A percentile compares a stretch with the other conserved stretches of the same genome.
Conservation (phyloP, 352 stramenopile species). For the Halophytophthora batemanensis region DNA sequence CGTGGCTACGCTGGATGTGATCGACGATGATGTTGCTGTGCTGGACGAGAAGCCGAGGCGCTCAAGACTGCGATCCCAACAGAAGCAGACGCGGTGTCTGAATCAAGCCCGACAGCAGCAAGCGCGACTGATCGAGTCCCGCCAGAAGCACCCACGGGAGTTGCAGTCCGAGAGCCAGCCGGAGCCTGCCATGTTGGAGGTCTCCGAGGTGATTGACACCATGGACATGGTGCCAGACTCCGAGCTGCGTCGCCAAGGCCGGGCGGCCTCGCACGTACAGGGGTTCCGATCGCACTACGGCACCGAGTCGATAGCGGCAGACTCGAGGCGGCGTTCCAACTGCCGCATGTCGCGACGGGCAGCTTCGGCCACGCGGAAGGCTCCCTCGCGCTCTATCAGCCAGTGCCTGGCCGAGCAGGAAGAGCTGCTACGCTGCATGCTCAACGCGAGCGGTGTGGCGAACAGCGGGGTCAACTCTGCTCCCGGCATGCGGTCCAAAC, state of each 20-base stretch:
- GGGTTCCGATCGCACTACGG: constrained; percentile 16
- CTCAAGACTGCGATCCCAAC: constrained; percentile 17
- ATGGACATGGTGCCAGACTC: constrained; percentile 41
- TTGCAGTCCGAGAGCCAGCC: neutral
- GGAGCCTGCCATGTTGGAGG: constrained; percentile 14
- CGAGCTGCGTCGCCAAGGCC: constrained; percentile 15
- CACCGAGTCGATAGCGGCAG: too few relatives aligned
- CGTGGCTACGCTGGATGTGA: constrained; percentile 40
- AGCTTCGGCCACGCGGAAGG: constrained; percentile 10
- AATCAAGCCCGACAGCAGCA: constrained; percentile 13
- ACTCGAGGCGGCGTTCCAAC: constrained; percentile 16
- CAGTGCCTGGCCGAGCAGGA: constrained; percentile 42
- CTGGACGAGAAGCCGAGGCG: constrained; percentile 26
- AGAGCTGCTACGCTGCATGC: constrained; percentile 37
- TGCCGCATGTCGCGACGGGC: constrained; percentile 13
- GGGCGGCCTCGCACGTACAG: neutral
- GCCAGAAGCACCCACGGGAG: neutral
- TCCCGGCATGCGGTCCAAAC: constrained; percentile 11
- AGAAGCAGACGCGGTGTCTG: constrained; percentile 20
- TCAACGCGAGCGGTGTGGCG: constrained; percentile 18
- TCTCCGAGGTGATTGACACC: constrained; percentile 52
- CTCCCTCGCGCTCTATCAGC: constrained; percentile 31
- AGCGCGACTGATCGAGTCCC: neutral
- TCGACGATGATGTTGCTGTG: constrained; percentile 36
- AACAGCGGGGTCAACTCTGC: constrained; percentile 13